Evolutionary conservation across 352 stramenopile species (phyloP), one percentile per base, ranked within the genome.

Genomic region (Thalassiosira livingstoniorum): DNA sequence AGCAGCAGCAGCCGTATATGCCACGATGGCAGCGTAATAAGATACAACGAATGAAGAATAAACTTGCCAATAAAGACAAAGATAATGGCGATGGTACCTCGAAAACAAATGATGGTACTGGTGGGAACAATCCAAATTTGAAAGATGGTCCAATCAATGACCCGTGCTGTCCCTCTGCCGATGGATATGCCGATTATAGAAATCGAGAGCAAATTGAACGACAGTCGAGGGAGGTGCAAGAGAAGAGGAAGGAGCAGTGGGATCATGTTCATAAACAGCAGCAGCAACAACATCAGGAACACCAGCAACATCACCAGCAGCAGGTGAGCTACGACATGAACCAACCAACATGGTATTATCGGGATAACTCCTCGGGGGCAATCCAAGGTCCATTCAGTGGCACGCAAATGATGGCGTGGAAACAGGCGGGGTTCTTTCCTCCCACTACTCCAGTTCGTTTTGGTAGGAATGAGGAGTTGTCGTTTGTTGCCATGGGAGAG

Each of bases 341-440:
- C 25, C 31, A 53, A 68, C 43, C 43, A 31, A 57, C 82, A 51
- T 92, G 87, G 76, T 90, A 88, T 72, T 94, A 94, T 69, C 58
- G 54, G 29, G 90, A 94, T 69, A 86, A 78, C 54, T 82, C 78
- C 11, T 71, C 70, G 5, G 75, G 75, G 34, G 75, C 82, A 21
- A 80, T 92, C 27, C 90, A 94, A 75, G 90, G 90, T 73, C 90
- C 90, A 10, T 94, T 89, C 79, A 58, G 60, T 2, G 83, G 81
- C n/a, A 29, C 75, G 11, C 85, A 93, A 76, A 93, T 93, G 80
- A 70, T 83, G 54, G 69, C 62, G 70, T 94, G 90, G 90, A 88
- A 88, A 29, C 11, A 65, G 42, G 87, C 85, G 21, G 85, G 87
- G 21, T 94, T 90, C 55, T 94, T 94, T 76, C 87, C 85, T 31